phyloP scores from a whole-genome alignment of 495 filamentous ascomycete genomes.

The Echria macrotheca region DNA sequence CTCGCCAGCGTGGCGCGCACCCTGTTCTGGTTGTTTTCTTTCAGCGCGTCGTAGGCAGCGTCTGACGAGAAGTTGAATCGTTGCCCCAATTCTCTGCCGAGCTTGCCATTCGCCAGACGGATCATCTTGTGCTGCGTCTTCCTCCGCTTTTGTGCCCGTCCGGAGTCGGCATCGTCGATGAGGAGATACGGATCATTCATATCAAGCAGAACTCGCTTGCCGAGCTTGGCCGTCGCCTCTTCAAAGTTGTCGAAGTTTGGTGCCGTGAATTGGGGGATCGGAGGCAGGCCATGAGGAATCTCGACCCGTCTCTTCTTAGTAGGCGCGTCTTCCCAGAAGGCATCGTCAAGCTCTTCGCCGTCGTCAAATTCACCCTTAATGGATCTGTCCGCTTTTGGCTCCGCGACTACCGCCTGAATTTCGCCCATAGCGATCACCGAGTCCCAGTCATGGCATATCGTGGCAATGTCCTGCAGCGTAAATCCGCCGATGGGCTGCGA shows the following conservation, averaged over 20 bases:
- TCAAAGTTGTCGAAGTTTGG: slow-evolving; percentile 48
- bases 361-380: slow-evolving; percentile 33
- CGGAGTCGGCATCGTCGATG: slow-evolving; percentile 48
- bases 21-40: slow-evolving; percentile 94
- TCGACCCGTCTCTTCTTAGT: slow-evolving; percentile 35
- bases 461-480: slow-evolving; percentile 67
- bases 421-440: slow-evolving; percentile 41
- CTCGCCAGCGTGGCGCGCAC: slow-evolving; percentile 85
- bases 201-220: slow-evolving; percentile 75
- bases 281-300: slow-evolving; percentile 35
- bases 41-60: slow-evolving; percentile 87
- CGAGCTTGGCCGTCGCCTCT: slow-evolving; percentile 59
- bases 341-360: slow-evolving; percentile 50
- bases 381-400: slow-evolving; percentile 20
- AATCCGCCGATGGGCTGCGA: slow-evolving; percentile 61
- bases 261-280: slow-evolving; percentile 36
- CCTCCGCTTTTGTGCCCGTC: slow-evolving; percentile 44
- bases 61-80: slow-evolving; percentile 97
- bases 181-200: slow-evolving; percentile 85
- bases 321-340: slow-evolving; percentile 38
- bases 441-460: slow-evolving; percentile 83
- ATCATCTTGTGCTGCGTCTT: slow-evolving; percentile 44
- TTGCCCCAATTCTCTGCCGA: slow-evolving; percentile 57
- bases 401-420: slow-evolving; percentile 12
- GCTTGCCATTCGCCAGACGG: slow-evolving; percentile 49